Evolutionary conservation across 1,139 yeast species (phyloP), one percentile per base, ranked within the genome.

Genomic region (Yamadazyma taylorii): DNA sequence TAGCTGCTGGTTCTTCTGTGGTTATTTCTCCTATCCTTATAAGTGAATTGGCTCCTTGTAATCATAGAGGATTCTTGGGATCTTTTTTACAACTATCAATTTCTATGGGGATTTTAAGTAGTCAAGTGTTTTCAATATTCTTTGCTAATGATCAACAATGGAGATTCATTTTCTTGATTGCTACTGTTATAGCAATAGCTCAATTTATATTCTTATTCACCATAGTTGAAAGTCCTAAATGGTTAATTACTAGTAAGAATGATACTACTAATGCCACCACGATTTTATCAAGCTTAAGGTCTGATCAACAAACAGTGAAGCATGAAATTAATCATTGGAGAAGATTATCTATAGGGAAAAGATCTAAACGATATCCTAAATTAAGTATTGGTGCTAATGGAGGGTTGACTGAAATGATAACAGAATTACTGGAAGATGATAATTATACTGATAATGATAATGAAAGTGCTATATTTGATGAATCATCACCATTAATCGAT

Each of bases 301-400:
- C 70, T 6, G 58, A 64, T 39, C 49, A 54, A 26, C 45, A 46
- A 9, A 59, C 68, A 1, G 61, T 65, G 4, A 48, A 47, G 5
- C 59, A 58, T 36, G 73, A 67, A 47, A 63, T 67, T 24, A 57
- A 60, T 35, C 70, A 65, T 39, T 67, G 72, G 70, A 54, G 64
- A 41, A 47, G 66, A 32, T 48, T 64, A 24, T 55, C 64, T n/a
- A 8, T 12, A 3, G 24, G 24, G 11, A 19, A 32, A 11, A 16
- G n/a, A 23, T 16, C 14, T 3, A 14, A 11, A 15, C 21, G 8
- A 14, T 27, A 27, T n/a, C 21, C 30, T 10, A 27, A 27, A 27
- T 11, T 27, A 27, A 21, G 16, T 15, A 5, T 15, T 16, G 19
- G 21, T 15, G 21, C 21, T 19, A 8, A 12, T 10, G 30, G 30